Evolutionary conservation across 257 asterid genomes (phyloP).

Genomic region (Anisodus acutangulus): DNA sequence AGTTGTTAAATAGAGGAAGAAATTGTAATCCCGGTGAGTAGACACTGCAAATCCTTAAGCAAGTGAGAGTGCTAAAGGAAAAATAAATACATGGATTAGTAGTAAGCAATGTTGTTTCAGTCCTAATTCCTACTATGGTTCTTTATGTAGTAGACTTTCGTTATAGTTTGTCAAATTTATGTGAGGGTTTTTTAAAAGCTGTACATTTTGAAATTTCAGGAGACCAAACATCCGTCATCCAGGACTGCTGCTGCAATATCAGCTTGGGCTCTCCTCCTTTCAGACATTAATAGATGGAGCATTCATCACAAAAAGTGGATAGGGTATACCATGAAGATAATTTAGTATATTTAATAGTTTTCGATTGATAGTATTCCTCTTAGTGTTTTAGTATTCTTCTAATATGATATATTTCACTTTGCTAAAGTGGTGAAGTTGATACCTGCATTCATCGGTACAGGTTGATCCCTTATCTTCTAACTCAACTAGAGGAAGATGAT

Average conservation of each 20-base stretch:
- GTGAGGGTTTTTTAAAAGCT: neutral
- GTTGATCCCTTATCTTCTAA: neutral
- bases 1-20: no score
- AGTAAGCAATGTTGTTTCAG: neutral
- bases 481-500: neutral
- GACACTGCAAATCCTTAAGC: neutral
- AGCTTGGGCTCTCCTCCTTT: neutral
- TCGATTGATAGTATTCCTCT: neutral
- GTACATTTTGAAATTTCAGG: neutral
- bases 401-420: neutral
- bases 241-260: neutral
- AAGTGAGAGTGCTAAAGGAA: neutral
- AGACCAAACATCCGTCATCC: neutral
- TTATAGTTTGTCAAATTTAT: neutral
- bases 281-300: neutral
- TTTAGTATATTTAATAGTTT: neutral
- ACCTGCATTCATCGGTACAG: neutral
- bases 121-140: neutral
- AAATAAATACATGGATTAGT: neutral
- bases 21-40: neutral
- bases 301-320: neutral
- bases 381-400: neutral
- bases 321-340: neutral
- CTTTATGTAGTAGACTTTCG: neutral
- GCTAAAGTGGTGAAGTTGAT: neutral